Evolutionary conservation across 192 early-diverging fungal genomes (phyloP).

Genomic region (Coemansia sp.): DNA sequence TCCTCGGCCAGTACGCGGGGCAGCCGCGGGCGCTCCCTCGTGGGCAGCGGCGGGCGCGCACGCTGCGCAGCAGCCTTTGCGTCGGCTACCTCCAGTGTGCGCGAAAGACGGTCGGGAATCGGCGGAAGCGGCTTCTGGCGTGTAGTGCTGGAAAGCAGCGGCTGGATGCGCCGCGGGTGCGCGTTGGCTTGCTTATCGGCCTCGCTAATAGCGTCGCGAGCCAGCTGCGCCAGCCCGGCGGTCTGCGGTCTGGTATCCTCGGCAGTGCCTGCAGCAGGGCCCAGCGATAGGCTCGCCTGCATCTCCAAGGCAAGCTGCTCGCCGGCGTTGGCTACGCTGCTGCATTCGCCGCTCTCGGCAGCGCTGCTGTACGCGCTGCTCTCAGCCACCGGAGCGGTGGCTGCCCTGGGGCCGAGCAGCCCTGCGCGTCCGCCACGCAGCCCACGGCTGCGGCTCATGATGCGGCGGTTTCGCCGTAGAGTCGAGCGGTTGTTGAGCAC

Average conservation of each 20-base stretch:
- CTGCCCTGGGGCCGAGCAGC: not conserved
- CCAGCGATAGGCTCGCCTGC: not conserved
- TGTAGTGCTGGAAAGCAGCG: not conserved
- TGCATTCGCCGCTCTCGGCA: not conserved
- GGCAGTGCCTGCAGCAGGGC: not conserved
- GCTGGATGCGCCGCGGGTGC: slow-evolving; percentile 7
- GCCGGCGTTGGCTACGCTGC: not conserved
- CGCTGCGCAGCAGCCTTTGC: slow-evolving; percentile 6
- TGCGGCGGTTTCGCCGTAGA: slow-evolving; percentile 39
- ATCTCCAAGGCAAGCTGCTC: not conserved
- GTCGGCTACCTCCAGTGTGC: slow-evolving; percentile 31
- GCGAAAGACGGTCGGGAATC: slow-evolving; percentile 36
- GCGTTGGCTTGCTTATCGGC: slow-evolving; percentile 1
- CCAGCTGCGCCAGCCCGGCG: slow-evolving; percentile 40
- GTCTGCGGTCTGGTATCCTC: not conserved
- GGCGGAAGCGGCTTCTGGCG: slow-evolving; percentile 29
- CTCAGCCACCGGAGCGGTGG: not conserved
- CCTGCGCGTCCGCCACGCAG: slow-evolving; percentile 5
- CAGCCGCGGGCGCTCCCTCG: slow-evolving; percentile 31
- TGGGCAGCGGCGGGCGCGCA: slow-evolving; percentile 33
- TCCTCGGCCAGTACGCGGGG: slow-evolving; percentile 26
- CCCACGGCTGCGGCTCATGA: slow-evolving; percentile 21
- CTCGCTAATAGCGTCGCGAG: slow-evolving; percentile 22
- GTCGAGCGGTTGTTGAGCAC: slow-evolving; percentile 20
- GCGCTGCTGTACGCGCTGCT: not conserved